Evolutionary conservation across 2,329 filamentous ascomycete genomes (phyloP), one percentile per base, ranked within the genome.

Genomic region (Cryphonectria radicalis): DNA sequence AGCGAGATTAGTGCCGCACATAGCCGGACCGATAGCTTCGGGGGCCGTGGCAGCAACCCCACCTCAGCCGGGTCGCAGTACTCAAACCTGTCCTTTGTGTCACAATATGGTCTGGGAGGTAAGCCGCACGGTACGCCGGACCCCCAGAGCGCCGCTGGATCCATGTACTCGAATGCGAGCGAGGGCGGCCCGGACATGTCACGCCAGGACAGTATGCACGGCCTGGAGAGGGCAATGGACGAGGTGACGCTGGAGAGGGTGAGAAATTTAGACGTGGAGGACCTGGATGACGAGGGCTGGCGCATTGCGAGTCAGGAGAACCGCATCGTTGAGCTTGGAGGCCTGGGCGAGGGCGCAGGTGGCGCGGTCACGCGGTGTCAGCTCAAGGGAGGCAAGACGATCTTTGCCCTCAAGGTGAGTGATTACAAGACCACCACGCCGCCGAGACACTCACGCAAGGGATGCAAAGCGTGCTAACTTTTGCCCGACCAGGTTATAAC

Each of bases 391-490:
- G 95, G 94, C 73, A 97, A 97, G 84, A 98, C 94, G 0, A 89
- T 98, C 10, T 99, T 99, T 84, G 96, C 96, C 10, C 84, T 99
- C 68, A 99, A 99, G 91, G 95, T 97, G 82, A 70, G 95, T 97
- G 82, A 70, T 5, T 25, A 22, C 19, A 46, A 46, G 19, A 28
- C 22, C 19, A 19, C 4, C 40, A 37, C 63, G 14, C 37, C 63
- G 14, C 37, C 46, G 13, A 40, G 19, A 25, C 35, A 35, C 66
- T 28, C 43, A 32, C 60, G 60, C 37, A 40, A 13, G 73, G 75
- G 69, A 74, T 50, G 66, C 74, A 77, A 73, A 75, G 70, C 43
- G 40, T 35, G n/a, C 69, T 73, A 37, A 71, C 35, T 40, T 28
- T 28, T 35, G 8, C 43, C 28, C 7, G 25, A 11, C 3, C 74